A percentile compares a stretch with the other conserved stretches of the same genome.
These are phyloP conservation scores for Teunomyces stri DNA, from an alignment of 805 yeast species.

Conservation along the genomic window DNA sequence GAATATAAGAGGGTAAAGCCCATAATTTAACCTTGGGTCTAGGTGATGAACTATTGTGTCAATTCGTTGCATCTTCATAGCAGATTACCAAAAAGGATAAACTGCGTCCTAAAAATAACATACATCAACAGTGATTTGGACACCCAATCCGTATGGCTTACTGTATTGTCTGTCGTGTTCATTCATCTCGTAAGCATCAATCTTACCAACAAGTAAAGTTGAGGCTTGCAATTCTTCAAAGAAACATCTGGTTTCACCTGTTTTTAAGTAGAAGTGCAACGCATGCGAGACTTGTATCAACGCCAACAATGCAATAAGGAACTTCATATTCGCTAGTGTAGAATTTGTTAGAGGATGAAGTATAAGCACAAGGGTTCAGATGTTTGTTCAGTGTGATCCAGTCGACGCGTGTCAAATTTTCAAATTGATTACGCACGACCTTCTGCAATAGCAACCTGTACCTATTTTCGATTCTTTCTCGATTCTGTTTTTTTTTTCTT, in stretches of 20 bases:
- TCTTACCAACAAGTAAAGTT: conserved; percentile 75
- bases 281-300: conserved; percentile 30
- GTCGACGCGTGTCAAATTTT: conserved; percentile 11
- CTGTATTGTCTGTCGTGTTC: conserved; percentile 46
- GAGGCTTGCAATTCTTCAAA: conserved; percentile 74
- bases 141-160: conserved; percentile 53
- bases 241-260: conserved; percentile 79
- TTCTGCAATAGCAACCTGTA: not conserved
- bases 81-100: not conserved
- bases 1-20: not conserved
- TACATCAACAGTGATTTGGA: conserved; percentile 69
- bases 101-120: conserved; percentile 12
- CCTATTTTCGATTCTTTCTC: not conserved
- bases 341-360: not conserved
- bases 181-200: conserved; percentile 65
- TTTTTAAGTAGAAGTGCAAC: conserved; percentile 75
- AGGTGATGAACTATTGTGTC: not conserved
- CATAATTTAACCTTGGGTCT: not conserved
- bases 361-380: not conserved
- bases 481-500: not conserved
- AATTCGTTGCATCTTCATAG: not conserved
- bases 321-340: conserved; percentile 1
- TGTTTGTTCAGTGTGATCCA: conserved; percentile 5
- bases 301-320: conserved; percentile 9
- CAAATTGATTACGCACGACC: not conserved